A percentile compares a stretch with the other conserved stretches of the same genome.
Evolutionary conservation across 1,139 yeast genomes (phyloP).

Genomic region (Trichomonascaceae sp.): DNA sequence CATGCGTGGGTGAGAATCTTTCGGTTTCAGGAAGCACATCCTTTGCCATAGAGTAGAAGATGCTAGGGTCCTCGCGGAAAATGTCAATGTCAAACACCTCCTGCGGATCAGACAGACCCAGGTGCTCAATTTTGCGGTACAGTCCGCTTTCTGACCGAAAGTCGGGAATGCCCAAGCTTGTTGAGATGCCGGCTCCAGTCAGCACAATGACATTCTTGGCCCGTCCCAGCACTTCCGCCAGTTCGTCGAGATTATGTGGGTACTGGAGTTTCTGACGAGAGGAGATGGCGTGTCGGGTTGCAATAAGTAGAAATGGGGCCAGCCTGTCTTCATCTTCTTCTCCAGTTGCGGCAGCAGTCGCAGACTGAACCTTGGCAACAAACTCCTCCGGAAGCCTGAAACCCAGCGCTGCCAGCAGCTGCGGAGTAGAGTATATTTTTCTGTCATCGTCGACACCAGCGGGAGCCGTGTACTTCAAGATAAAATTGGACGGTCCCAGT

Average conservation of each 20-base stretch:
- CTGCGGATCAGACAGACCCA: conserved; percentile 83
- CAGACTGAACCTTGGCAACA: conserved; percentile 12
- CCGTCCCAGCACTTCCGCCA: conserved; percentile 37
- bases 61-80: conserved; percentile 65
- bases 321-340: conserved; percentile 12
- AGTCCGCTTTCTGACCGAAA: conserved; percentile 85
- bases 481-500: conserved; percentile 47
- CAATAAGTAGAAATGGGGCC: conserved; percentile 19
- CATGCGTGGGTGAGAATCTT: conserved; percentile 66
- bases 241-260: conserved; percentile 43
- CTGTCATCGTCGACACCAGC: conserved; percentile 20
- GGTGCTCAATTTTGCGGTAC: conserved; percentile 52
- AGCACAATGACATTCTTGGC: conserved; percentile 61
- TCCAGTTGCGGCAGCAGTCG: too few relatives aligned
- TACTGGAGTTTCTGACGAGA: conserved; percentile 18
- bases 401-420: conserved; percentile 28
- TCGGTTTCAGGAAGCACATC: conserved; percentile 62
- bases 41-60: conserved; percentile 80
- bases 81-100: conserved; percentile 76
- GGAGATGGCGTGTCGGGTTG: conserved; percentile 19
- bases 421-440: conserved; percentile 31
- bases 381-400: conserved; percentile 20
- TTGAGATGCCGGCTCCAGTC: conserved; percentile 95
- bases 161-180: conserved; percentile 88
- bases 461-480: conserved; percentile 47